Conservation (phyloP, 1,284 basidiomycete genomes). For the Boletus smithii region DNA sequence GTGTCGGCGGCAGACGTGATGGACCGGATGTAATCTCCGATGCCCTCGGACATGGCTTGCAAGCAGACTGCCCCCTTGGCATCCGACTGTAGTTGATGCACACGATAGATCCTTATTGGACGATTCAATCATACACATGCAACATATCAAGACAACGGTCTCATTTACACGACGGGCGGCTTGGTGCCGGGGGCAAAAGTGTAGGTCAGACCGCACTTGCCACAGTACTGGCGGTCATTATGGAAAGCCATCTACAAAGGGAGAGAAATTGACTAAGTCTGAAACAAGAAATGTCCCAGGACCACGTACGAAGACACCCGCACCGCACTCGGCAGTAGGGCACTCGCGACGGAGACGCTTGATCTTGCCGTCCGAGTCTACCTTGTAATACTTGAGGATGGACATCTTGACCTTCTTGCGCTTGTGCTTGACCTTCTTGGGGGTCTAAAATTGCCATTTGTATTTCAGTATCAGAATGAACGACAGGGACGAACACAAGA, state of each 20-base stretch:
- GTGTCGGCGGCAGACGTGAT: conserved; percentile 41
- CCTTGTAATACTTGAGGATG: conserved; percentile 99
- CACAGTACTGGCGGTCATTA: conserved; percentile 93
- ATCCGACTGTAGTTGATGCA: no score
- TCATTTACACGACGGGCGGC: conserved; percentile 59
- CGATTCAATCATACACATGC: conserved; percentile 11
- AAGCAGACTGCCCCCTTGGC: conserved; percentile 63
- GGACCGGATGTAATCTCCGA: conserved; percentile 51
- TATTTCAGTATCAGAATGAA: conserved; percentile 8
- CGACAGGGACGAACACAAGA: conserved; percentile 7
- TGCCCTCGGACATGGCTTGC: conserved; percentile 56
- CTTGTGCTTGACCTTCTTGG: conserved; percentile 99
- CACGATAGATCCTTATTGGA: background rate
- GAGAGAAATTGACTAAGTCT: background rate
- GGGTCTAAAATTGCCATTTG: conserved; percentile 59
- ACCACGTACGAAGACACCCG: conserved; percentile 89
- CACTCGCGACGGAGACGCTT: conserved; percentile 98
- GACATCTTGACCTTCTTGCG: conserved; percentile 99
- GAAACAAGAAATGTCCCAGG: background rate
- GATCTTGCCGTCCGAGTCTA: conserved; percentile 99
- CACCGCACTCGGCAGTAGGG: conserved; percentile 87
- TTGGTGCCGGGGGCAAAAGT: conserved; percentile 80
- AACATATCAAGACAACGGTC: conserved; percentile 6
- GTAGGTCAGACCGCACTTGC: conserved; percentile 91
- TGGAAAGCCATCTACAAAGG: conserved; percentile 83